A percentile compares a stretch with the other conserved stretches of the same genome.
These are phyloP conservation scores for Sicyos baderoa DNA, from an alignment of 306 rosid genomes.

Conservation along the genomic window DNA sequence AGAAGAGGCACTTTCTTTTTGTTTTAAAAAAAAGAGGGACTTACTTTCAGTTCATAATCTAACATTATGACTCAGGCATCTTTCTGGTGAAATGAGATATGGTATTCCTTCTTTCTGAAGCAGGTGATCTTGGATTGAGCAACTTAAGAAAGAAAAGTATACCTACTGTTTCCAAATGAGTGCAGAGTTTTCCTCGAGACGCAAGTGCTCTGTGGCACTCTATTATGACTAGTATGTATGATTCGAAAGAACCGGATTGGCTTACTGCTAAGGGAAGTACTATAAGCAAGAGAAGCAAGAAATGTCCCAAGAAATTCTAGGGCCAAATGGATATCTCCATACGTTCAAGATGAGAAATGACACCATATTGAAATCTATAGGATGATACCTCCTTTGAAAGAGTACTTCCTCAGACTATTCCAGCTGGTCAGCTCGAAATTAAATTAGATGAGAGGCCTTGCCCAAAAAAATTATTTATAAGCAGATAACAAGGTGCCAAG, in stretches of 20 bases:
- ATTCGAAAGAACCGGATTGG: neutral
- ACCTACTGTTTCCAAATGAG: neutral
- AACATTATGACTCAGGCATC: neutral
- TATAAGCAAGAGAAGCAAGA: neutral
- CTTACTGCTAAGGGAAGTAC: neutral
- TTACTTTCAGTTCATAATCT: neutral
- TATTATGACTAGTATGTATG: neutral
- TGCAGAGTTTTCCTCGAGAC: neutral
- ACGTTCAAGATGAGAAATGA: neutral
- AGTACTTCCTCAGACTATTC: neutral
- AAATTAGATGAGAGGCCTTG: too few species aligned
- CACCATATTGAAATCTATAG: neutral
- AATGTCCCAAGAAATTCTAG: neutral
- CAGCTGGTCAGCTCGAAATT: too few species aligned
- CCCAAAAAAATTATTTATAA: too few species aligned
- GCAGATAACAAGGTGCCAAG: too few species aligned
- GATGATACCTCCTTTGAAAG: neutral
- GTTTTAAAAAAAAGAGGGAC: neutral
- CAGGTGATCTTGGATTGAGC: neutral
- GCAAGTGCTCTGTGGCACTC: neutral
- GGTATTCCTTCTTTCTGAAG: neutral
- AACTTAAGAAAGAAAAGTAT: neutral
- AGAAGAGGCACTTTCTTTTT: too few species aligned
- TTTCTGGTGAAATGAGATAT: too few species aligned
- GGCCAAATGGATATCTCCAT: neutral